Evolutionary conservation across 2,329 filamentous ascomycete species (phyloP), one percentile per base, ranked within the genome.

Genomic region (Juglanconis juglandina): DNA sequence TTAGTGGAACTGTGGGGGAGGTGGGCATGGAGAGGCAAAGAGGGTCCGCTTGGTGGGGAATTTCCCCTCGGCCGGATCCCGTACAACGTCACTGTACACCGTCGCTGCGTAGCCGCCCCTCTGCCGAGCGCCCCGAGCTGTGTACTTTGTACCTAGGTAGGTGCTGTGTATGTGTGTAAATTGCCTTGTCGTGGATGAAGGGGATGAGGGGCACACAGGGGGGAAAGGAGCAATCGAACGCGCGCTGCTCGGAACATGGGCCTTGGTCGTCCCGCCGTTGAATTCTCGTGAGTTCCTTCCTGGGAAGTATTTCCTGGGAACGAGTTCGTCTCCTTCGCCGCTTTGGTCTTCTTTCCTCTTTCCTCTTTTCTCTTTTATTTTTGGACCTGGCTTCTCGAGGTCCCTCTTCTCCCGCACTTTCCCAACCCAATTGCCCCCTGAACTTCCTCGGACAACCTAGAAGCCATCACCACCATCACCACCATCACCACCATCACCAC

Each of bases 231-330:
- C 42, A 34, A 54, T 50, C 35, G 42, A 59, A 35, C 17, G 17
- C 35, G 5, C n/a, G 50, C 39, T 51, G 34, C 51, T 51, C 55
- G 51, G 37, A 53, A 30, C 17, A 35, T 14, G 39, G 4, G 37
- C 53, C 14, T 32, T 9, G 37, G 11, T 13, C 17, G 54, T 17
- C 54, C 53, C 51, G 58, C 61, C 58, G 58, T 61, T 50, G 39
- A 53, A 61, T 55, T 63, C 56, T 63, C 61, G 61, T 63, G 61
- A 63, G 58, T 61, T 60, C 61, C 61, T 63, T 56, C 55, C 55
- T 58, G 52, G 58, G 53, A 53, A 58, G 42, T 41, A 58, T 42
- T 42, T 42, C 35, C 49, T 46, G 39, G 44, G 48, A 47, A 46
- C 49, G 35, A 17, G 46, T 41, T 53, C 24, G 24, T 24, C 24